These are phyloP conservation scores for Ziziphus jujuba DNA, from an alignment of 306 rosid species.

Conservation along the genomic window DNA sequence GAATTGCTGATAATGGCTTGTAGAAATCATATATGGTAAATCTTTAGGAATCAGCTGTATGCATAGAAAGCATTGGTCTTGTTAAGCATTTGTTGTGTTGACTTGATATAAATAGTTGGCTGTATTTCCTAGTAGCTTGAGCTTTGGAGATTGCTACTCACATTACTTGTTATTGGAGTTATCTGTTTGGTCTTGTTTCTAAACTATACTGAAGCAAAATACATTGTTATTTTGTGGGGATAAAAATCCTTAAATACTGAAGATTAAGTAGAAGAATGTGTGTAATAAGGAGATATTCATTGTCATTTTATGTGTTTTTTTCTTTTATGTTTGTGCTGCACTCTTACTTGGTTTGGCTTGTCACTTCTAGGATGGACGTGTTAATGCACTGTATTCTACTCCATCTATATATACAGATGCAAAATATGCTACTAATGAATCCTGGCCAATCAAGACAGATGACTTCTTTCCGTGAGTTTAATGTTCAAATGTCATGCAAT, in stretches of 20 bases:
- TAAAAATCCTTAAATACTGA: no score
- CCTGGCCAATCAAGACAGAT: slow-evolving; percentile 85
- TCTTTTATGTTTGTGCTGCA: not conserved
- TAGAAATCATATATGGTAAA: not conserved
- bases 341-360: slow-evolving; percentile 15
- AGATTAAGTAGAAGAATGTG: no score
- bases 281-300: not conserved
- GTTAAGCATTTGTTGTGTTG: no score
- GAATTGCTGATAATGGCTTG: not conserved
- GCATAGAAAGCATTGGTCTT: no score
- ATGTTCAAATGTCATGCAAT: slow-evolving; percentile 9
- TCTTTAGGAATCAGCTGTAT: no score
- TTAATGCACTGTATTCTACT: slow-evolving; percentile 82
- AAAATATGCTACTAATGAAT: slow-evolving; percentile 73
- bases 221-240: no score
- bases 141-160: no score
- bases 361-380: slow-evolving; percentile 78
- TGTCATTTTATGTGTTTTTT: not conserved
- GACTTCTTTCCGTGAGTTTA: slow-evolving; percentile 92
- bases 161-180: no score
- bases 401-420: slow-evolving; percentile 94
- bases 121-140: no score
- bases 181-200: no score
- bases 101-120: no score
- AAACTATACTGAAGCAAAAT: no score